phyloP scores from a whole-genome alignment of 2,329 filamentous ascomycete genomes.

The Paramyrothecium roridum region DNA sequence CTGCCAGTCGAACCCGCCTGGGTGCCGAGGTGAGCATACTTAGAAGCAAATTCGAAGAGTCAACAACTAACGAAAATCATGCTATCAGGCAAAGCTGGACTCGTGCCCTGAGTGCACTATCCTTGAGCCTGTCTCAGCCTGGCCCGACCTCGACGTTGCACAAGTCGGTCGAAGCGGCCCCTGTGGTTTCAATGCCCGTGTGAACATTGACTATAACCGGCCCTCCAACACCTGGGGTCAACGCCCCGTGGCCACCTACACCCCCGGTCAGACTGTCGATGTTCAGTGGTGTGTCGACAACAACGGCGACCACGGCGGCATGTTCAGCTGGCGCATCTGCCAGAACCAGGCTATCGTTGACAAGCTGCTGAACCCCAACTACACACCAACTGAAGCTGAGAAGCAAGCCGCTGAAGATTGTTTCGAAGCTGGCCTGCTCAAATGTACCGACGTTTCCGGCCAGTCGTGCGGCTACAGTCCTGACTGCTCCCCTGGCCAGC shows the following conservation, averaged over 20 bases:
- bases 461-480: constrained; percentile 45
- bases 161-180: constrained; percentile 44
- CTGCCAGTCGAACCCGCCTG: not conserved
- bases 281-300: constrained; percentile 55
- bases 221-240: constrained; percentile 41
- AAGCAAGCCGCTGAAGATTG: constrained; percentile 52
- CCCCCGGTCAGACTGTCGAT: constrained; percentile 40
- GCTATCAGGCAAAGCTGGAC: constrained; percentile 38
- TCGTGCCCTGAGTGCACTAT: constrained; percentile 54
- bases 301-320: constrained; percentile 55
- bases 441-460: constrained; percentile 46
- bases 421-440: constrained; percentile 43
- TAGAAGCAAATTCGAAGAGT: not conserved
- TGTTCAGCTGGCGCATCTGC: constrained; percentile 54
- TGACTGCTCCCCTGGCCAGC: constrained; percentile 39
- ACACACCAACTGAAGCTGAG: constrained; percentile 46
- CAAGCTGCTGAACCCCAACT: constrained; percentile 43
- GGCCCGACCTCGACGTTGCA: constrained; percentile 44
- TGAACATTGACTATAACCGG: constrained; percentile 50
- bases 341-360: constrained; percentile 47
- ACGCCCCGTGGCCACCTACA: constrained; percentile 38
- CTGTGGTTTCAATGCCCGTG: constrained; percentile 52
- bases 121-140: constrained; percentile 47
- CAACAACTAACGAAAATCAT: constrained; percentile 4
- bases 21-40: not conserved